These are phyloP conservation scores for Cenchrus americanus DNA, from an alignment of 176 grass and related monocot species.

Conservation along the genomic window DNA sequence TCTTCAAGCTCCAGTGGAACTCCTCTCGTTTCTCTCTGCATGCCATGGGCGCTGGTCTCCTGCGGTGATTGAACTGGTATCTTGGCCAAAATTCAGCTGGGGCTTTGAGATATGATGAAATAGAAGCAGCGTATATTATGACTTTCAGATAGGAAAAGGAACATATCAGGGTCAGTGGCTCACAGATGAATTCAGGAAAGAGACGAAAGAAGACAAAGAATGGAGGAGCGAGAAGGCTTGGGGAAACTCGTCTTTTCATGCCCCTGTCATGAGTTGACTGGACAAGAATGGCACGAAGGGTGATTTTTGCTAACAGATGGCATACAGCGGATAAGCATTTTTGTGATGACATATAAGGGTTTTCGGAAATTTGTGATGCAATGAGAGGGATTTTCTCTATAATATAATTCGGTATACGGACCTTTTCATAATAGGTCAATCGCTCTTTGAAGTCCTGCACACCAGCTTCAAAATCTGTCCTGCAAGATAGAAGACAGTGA, in stretches of 20 bases:
- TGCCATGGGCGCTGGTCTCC: not conserved
- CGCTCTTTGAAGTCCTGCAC: slow-evolving; percentile 92
- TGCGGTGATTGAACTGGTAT: not conserved
- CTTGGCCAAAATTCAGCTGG: not conserved
- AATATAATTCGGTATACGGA: slow-evolving; percentile 45
- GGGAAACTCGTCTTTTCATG: not conserved
- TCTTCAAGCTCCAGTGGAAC: not conserved
- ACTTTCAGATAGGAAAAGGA: not conserved
- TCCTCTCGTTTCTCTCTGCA: not conserved
- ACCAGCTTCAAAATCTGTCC: slow-evolving; percentile 94
- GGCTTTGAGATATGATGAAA: not conserved
- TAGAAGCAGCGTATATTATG: not conserved
- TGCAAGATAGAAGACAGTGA: slow-evolving; percentile 45
- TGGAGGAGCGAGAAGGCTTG: not conserved
- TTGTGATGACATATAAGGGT: not conserved
- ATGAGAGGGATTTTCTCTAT: not conserved
- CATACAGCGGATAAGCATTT: not conserved
- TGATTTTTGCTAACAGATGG: not conserved
- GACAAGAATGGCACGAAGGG: not conserved
- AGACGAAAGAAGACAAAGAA: not conserved
- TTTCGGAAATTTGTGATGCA: not conserved
- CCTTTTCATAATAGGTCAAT: slow-evolving; percentile 94
- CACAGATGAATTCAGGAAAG: not conserved
- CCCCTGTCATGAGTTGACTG: not conserved
- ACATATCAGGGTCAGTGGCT: no score